These are phyloP conservation scores for Aspergillus cristatus DNA, from an alignment of 495 filamentous ascomycete species.

Conservation along the genomic window DNA sequence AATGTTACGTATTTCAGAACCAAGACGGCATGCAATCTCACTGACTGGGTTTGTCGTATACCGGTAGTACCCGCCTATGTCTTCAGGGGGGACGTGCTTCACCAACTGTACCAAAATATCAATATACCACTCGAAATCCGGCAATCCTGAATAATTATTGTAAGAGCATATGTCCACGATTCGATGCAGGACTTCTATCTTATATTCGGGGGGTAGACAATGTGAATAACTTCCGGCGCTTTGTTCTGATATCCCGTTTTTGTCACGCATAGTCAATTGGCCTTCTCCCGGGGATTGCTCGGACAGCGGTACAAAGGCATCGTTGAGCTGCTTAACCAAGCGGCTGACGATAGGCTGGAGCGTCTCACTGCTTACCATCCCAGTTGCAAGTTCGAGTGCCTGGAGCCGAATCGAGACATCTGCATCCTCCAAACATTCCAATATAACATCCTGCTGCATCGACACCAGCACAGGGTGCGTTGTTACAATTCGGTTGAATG, in stretches of 20 bases:
- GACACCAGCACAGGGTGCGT: constrained; percentile 82
- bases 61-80: constrained; percentile 9
- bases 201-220: constrained; percentile 70
- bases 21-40: constrained; percentile 58
- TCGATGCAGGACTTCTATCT: constrained; percentile 61
- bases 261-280: neutral
- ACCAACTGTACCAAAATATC: constrained; percentile 74
- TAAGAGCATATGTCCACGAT: constrained; percentile 88
- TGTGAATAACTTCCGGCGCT: constrained; percentile 10
- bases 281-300: constrained; percentile 1
- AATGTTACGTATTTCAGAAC: constrained; percentile 75
- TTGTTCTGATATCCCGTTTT: constrained; percentile 7
- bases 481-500: constrained; percentile 86
- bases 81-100: constrained; percentile 44
- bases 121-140: constrained; percentile 96
- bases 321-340: constrained; percentile 71
- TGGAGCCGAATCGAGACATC: constrained; percentile 95
- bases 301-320: constrained; percentile 26
- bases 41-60: constrained; percentile 12
- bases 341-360: constrained; percentile 75
- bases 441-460: constrained; percentile 87
- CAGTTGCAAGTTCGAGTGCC: constrained; percentile 80
- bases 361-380: constrained; percentile 83
- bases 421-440: constrained; percentile 88
- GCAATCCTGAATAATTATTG: constrained; percentile 73